These are phyloP conservation scores for Truncatella angustata DNA, from an alignment of 2,329 filamentous ascomycete species.

Conservation along the genomic window DNA sequence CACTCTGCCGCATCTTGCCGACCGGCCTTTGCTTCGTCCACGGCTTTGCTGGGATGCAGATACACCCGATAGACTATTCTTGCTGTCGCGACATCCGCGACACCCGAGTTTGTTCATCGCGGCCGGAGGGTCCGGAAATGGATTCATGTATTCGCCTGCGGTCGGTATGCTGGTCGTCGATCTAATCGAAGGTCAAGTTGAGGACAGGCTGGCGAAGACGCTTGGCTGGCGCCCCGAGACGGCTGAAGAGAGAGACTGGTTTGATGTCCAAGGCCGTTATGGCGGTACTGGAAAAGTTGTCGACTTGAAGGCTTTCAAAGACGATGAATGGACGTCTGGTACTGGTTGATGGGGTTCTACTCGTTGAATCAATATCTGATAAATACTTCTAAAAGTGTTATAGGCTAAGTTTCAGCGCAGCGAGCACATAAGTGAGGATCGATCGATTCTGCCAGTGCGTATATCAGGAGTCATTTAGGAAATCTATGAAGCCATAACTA, in stretches of 20 bases:
- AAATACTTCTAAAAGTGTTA: too few species aligned
- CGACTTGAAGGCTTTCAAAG: constrained; percentile 34
- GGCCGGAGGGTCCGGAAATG: constrained; percentile 50
- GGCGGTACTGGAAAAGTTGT: constrained; percentile 46
- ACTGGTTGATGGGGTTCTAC: background rate
- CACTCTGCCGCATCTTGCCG: constrained; percentile 51
- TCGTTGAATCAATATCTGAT: too few species aligned
- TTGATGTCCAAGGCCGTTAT: constrained; percentile 44
- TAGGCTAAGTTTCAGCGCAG: too few species aligned
- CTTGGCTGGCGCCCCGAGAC: constrained; percentile 53
- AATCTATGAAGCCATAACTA: too few species aligned
- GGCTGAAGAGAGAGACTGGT: constrained; percentile 36
- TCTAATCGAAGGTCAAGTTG: constrained; percentile 41
- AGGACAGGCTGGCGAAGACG: constrained; percentile 37
- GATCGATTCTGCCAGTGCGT: too few species aligned
- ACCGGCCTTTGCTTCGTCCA: constrained; percentile 48
- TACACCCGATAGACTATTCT: constrained; percentile 50
- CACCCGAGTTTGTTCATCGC: constrained; percentile 38
- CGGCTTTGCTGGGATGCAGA: constrained; percentile 56
- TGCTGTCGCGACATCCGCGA: constrained; percentile 49
- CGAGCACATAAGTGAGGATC: too few species aligned
- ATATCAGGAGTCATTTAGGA: too few species aligned
- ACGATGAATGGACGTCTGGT: background rate
- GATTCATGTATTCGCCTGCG: constrained; percentile 50
- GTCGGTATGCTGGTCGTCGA: constrained; percentile 50